These are phyloP conservation scores for Colletotrichum neosansevieriae DNA, from an alignment of 2,329 filamentous ascomycete genomes.

Conservation along the genomic window DNA sequence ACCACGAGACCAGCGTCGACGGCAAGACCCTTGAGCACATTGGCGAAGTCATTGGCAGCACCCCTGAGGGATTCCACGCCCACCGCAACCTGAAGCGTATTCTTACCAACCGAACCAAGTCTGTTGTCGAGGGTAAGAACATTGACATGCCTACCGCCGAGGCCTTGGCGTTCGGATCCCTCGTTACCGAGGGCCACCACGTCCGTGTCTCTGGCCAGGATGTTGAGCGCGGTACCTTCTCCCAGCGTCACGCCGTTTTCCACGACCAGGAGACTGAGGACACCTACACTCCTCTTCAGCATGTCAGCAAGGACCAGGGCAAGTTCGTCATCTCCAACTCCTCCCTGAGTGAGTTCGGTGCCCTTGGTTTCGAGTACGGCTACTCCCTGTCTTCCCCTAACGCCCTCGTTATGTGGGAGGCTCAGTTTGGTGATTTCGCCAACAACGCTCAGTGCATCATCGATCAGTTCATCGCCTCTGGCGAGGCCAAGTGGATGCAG, in stretches of 20 bases:
- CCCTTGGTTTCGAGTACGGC: constrained; percentile 97
- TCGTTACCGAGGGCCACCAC: constrained; percentile 94
- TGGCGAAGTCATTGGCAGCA: constrained; percentile 80
- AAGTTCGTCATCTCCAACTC: constrained; percentile 98
- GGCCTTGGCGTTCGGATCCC: constrained; percentile 91
- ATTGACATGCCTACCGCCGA: constrained; percentile 99
- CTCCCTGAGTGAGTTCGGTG: constrained; percentile 77
- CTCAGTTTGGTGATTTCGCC: constrained; percentile 99
- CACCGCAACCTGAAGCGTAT: constrained; percentile 99
- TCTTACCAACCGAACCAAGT: constrained; percentile 88
- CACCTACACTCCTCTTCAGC: constrained; percentile 92
- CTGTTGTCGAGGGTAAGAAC: constrained; percentile 88
- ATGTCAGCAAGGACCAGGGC: constrained; percentile 90
- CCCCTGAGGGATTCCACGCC: constrained; percentile 86
- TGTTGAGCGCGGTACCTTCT: constrained; percentile 99
- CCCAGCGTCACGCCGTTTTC: constrained; percentile 95
- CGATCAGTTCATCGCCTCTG: constrained; percentile 98
- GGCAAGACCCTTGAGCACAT: constrained; percentile 81
- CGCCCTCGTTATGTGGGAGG: constrained; percentile 99
- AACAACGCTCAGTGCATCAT: constrained; percentile 99
- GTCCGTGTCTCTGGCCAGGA: constrained; percentile 98
- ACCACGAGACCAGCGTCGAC: constrained; percentile 87
- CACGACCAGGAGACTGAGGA: constrained; percentile 96
- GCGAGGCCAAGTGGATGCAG: constrained; percentile 99
- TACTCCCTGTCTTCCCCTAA: constrained; percentile 98